These are phyloP conservation scores for Cladosporium sp. DNA, from an alignment of 2,329 filamentous ascomycete genomes.

Conservation along the genomic window DNA sequence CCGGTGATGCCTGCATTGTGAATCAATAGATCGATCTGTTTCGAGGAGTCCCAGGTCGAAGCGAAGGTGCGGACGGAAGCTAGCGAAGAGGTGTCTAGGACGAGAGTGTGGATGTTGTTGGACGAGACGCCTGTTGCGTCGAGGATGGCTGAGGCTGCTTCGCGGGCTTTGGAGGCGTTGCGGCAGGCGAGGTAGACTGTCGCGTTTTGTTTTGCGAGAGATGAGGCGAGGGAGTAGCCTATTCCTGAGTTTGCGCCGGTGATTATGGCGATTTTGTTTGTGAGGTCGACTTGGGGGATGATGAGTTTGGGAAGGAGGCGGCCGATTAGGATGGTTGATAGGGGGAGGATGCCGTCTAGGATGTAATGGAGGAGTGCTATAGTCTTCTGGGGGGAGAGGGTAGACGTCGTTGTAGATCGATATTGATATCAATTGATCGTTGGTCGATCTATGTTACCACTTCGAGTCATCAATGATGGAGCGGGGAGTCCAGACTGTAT, in stretches of 20 bases:
- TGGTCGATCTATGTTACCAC: not conserved
- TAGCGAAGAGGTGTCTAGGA: slow-evolving; percentile 23
- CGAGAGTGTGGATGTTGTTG: slow-evolving; percentile 28
- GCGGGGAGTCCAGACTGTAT: too few species aligned
- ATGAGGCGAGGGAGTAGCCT: slow-evolving; percentile 22
- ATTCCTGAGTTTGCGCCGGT: slow-evolving; percentile 27
- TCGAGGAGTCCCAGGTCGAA: slow-evolving; percentile 26
- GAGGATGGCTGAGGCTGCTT: slow-evolving; percentile 16
- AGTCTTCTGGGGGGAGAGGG: not conserved
- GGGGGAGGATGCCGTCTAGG: not conserved
- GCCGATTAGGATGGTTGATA: not conserved
- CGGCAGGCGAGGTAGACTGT: slow-evolving; percentile 21
- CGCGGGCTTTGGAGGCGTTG: slow-evolving; percentile 12
- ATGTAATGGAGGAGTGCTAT: not conserved
- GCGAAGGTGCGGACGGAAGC: slow-evolving; percentile 23
- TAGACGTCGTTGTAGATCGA: not conserved
- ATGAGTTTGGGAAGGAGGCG: not conserved
- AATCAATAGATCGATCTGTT: slow-evolving; percentile 39
- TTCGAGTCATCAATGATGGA: too few species aligned
- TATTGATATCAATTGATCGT: not conserved
- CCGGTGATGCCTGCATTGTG: slow-evolving; percentile 40
- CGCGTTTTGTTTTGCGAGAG: slow-evolving; percentile 16
- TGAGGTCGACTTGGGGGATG: slow-evolving; percentile 10
- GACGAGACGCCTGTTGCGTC: not conserved
- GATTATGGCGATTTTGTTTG: slow-evolving; percentile 22